Conservation (phyloP, 371 early-diverging fungal species). For the Mortierella sp. region DNA sequence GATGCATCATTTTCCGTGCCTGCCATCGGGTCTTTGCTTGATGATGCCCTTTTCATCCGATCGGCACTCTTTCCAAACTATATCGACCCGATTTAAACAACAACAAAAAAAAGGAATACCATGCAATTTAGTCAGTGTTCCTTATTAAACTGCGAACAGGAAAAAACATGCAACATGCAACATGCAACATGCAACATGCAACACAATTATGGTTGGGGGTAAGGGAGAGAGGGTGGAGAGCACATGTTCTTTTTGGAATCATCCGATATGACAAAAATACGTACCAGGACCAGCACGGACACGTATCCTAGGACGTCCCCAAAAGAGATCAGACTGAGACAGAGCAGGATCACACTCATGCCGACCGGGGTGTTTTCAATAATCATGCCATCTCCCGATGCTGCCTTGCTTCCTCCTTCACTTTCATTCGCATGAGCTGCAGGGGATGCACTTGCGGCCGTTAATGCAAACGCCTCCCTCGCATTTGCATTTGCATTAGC, state of each 20-base stretch:
- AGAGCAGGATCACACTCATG: slow-evolving; percentile 21
- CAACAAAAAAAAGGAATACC: background rate
- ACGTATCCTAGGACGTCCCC: slow-evolving; percentile 47
- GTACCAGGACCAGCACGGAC: slow-evolving; percentile 42
- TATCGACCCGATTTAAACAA: background rate
- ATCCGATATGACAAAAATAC: background rate
- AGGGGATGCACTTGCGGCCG: no score
- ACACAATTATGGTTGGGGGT: background rate
- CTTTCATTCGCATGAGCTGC: background rate
- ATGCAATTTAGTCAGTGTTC: no score
- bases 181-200: no score
- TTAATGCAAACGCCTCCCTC: background rate
- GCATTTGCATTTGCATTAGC: background rate
- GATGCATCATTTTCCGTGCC: background rate
- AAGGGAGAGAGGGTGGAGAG: background rate
- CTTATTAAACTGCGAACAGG: no score
- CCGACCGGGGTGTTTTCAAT: slow-evolving; percentile 12
- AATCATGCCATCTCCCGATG: background rate
- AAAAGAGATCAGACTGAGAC: slow-evolving; percentile 31
- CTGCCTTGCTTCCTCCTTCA: background rate
- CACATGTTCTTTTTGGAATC: background rate
- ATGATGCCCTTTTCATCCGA: slow-evolving; percentile 13
- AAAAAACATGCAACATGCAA: no score
- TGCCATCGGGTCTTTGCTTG: background rate
- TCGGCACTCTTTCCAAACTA: slow-evolving; percentile 44